Evolutionary conservation across 2,329 filamentous ascomycete species (phyloP).

Genomic region (Botryotinia narcissicola): DNA sequence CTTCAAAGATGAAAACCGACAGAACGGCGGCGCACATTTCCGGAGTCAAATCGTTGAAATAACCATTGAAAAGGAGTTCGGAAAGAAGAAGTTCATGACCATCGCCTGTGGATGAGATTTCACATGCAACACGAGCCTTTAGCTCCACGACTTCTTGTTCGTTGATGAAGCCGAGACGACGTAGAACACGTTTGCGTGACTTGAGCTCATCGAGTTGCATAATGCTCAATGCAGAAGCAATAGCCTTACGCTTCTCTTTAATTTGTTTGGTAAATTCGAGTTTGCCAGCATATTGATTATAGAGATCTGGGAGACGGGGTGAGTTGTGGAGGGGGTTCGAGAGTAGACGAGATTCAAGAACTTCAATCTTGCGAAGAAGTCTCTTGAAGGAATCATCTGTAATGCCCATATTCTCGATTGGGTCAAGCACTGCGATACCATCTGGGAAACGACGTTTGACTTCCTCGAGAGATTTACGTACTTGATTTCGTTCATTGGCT

Average conservation of each 20-base stretch:
- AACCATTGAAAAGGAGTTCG: constrained; percentile 92
- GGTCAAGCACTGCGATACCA: constrained; percentile 83
- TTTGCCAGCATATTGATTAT: constrained; percentile 83
- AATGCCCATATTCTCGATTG: constrained; percentile 95
- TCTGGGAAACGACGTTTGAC: constrained; percentile 88
- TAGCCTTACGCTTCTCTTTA: constrained; percentile 84
- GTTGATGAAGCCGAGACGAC: constrained; percentile 92
- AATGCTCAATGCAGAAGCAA: constrained; percentile 79
- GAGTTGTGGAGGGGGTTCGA: constrained; percentile 91
- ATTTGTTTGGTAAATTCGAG: constrained; percentile 73
- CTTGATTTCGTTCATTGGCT: constrained; percentile 64
- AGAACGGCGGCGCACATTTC: constrained; percentile 84
- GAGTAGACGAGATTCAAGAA: constrained; percentile 85
- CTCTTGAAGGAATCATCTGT: constrained; percentile 91
- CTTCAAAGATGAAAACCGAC: constrained; percentile 96
- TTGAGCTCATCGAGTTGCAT: constrained; percentile 95
- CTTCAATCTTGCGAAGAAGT: constrained; percentile 91
- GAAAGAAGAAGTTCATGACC: constrained; percentile 92
- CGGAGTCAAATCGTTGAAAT: constrained; percentile 93
- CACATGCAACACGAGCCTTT: constrained; percentile 95
- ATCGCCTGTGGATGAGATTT: constrained; percentile 79
- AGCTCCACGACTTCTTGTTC: constrained; percentile 93
- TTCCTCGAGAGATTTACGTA: constrained; percentile 69
- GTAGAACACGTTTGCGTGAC: constrained; percentile 89
- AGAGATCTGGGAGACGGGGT: constrained; percentile 77